These are phyloP conservation scores for Kazachstania sp. DNA, from an alignment of 1,139 yeast species.

Conservation along the genomic window DNA sequence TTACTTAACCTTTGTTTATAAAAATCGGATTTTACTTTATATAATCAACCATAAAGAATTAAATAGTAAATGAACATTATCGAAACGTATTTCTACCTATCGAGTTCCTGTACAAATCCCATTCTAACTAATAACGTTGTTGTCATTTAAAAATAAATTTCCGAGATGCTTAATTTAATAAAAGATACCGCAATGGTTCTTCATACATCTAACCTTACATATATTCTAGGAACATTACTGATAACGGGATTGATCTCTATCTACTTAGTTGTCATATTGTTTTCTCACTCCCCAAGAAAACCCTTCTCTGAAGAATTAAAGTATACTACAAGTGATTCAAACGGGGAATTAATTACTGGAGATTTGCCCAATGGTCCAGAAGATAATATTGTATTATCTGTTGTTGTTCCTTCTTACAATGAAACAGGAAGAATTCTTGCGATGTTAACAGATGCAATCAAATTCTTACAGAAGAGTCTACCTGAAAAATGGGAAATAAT, in stretches of 20 bases:
- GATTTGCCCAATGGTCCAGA: slow-evolving; percentile 19
- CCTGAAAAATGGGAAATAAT: slow-evolving; percentile 56
- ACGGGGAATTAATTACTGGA: slow-evolving; percentile 17
- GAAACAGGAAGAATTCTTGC: slow-evolving; percentile 63
- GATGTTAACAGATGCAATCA: slow-evolving; percentile 74
- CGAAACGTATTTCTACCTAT: no score
- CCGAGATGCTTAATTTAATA: not conserved
- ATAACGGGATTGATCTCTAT: slow-evolving; percentile 12
- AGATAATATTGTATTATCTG: slow-evolving; percentile 47
- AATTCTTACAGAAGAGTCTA: slow-evolving; percentile 37
- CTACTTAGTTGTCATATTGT: slow-evolving; percentile 39
- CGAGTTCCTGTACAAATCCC: no score
- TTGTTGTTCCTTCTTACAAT: slow-evolving; percentile 87
- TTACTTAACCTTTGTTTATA: no score
- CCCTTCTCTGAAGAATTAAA: slow-evolving; percentile 42
- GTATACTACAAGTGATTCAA: slow-evolving; percentile 37
- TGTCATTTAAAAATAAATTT: not conserved
- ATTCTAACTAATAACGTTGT: not conserved
- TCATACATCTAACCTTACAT: not conserved
- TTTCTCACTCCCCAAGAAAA: slow-evolving; percentile 60
- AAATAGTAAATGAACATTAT: no score
- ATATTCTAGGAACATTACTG: slow-evolving; percentile 1
- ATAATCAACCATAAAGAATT: no score
- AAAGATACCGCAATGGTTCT: not conserved
- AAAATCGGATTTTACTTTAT: no score